These are phyloP conservation scores for Moringa oleifera DNA, from an alignment of 345 rosid genomes.

Conservation along the genomic window DNA sequence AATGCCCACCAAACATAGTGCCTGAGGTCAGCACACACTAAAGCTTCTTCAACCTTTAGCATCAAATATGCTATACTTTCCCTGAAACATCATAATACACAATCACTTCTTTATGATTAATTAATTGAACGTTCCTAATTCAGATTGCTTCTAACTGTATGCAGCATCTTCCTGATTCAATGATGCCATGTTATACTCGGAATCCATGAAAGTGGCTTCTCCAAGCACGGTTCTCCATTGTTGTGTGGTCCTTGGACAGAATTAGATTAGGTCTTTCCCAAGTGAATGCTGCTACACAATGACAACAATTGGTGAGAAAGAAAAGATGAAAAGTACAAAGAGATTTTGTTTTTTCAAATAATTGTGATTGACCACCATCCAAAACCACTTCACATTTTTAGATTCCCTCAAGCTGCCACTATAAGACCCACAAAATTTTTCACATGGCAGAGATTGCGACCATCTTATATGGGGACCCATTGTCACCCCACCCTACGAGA, in stretches of 20 bases:
- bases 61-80: too few relatives aligned
- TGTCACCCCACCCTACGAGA: neutral
- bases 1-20: conserved; percentile 1
- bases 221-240: too few relatives aligned
- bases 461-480: neutral
- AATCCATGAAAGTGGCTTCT: neutral
- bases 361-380: conserved; percentile 7
- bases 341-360: conserved; percentile 11
- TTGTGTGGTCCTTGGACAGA: too few relatives aligned
- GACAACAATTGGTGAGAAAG: neutral
- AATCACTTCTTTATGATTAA: too few relatives aligned
- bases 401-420: conserved; percentile 8
- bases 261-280: too few relatives aligned
- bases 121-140: too few relatives aligned
- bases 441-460: neutral
- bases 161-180: too few relatives aligned
- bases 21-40: neutral
- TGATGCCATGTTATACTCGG: too few relatives aligned
- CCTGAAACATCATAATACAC: too few relatives aligned
- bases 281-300: neutral
- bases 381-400: neutral
- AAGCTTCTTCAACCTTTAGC: conserved; percentile 7
- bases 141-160: too few relatives aligned
- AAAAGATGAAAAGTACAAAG: conserved; percentile 6
- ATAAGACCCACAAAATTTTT: too few relatives aligned